Percentiles rank a stretch among this genome's conserved stretches.
These are phyloP conservation scores for Botryotinia narcissicola DNA, from an alignment of 2,329 filamentous ascomycete species.

Conservation along the genomic window DNA sequence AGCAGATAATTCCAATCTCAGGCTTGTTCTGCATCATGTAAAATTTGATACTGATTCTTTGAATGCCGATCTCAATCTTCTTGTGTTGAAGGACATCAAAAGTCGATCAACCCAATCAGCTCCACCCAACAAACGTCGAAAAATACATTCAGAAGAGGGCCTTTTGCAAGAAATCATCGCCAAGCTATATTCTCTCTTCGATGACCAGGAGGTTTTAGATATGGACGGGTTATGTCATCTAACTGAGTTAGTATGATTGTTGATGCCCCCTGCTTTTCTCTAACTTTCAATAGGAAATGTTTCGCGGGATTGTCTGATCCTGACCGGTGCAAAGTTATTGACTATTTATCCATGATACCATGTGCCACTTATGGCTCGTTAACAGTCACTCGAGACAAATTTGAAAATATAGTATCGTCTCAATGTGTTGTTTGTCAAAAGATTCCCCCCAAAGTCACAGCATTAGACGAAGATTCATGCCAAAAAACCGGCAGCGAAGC, in stretches of 20 bases:
- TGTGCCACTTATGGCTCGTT: conserved; percentile 55
- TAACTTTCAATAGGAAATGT: conserved; percentile 32
- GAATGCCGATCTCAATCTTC: conserved; percentile 28
- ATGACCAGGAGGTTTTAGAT: conserved; percentile 37
- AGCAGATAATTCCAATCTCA: background rate
- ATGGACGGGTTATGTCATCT: conserved; percentile 44
- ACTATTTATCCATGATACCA: conserved; percentile 54
- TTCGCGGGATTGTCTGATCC: conserved; percentile 50
- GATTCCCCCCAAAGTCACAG: conserved; percentile 21
- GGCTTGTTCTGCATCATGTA: conserved; percentile 2
- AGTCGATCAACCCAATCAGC: conserved; percentile 2
- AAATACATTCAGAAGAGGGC: conserved; percentile 35
- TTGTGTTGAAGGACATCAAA: conserved; percentile 24
- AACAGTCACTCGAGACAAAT: conserved; percentile 30
- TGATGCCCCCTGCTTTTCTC: background rate
- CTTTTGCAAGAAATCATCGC: conserved; percentile 39
- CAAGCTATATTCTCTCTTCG: conserved; percentile 40
- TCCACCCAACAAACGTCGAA: conserved; percentile 36
- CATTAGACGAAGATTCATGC: conserved; percentile 24
- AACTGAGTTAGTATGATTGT: conserved; percentile 47
- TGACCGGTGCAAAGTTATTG: conserved; percentile 52
- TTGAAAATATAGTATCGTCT: conserved; percentile 32
- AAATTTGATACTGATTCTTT: conserved; percentile 32
- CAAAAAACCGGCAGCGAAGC: conserved; percentile 40
- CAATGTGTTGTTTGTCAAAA: conserved; percentile 38